Conservation (phyloP, 2,329 filamentous ascomycete species). For the Dendryphion nanum region DNA sequence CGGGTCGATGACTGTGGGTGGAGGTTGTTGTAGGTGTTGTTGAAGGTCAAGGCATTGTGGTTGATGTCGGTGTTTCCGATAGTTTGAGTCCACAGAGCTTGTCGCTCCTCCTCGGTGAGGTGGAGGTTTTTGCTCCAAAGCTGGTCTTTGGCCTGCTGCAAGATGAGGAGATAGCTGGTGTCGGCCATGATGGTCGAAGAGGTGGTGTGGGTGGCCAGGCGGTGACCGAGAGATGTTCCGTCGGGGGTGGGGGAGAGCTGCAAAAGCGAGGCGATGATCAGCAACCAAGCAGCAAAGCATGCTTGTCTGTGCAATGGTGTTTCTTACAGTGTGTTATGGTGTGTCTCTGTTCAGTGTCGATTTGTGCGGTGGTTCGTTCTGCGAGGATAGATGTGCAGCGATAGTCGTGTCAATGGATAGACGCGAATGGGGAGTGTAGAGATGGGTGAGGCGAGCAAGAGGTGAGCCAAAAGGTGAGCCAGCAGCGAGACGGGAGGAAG, state of each 20-base stretch:
- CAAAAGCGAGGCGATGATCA: conserved; percentile 19
- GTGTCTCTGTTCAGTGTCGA: no score
- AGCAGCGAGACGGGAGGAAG: conserved; percentile 31
- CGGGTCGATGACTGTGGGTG: conserved; percentile 35
- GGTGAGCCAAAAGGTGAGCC: conserved; percentile 15
- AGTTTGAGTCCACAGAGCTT: conserved; percentile 34
- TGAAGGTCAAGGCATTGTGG: conserved; percentile 14
- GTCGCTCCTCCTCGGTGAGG: conserved; percentile 35
- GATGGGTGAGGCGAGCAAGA: neutral
- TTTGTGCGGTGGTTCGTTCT: no score
- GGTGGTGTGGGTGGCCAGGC: no score
- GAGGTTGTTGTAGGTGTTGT: conserved; percentile 9
- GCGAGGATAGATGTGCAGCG: no score
- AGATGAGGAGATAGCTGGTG: conserved; percentile 23
- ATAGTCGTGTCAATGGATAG: no score
- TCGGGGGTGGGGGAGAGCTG: conserved; percentile 18
- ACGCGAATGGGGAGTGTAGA: neutral
- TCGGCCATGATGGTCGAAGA: conserved; percentile 2
- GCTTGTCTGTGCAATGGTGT: no score
- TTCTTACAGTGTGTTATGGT: no score
- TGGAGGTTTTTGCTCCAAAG: conserved; percentile 34
- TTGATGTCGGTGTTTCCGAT: conserved; percentile 16
- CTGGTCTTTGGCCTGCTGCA: conserved; percentile 36
- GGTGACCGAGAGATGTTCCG: no score
- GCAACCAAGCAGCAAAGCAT: no score